Conservation (phyloP, 2,329 filamentous ascomycete species). For the Ascochyta fabae region DNA sequence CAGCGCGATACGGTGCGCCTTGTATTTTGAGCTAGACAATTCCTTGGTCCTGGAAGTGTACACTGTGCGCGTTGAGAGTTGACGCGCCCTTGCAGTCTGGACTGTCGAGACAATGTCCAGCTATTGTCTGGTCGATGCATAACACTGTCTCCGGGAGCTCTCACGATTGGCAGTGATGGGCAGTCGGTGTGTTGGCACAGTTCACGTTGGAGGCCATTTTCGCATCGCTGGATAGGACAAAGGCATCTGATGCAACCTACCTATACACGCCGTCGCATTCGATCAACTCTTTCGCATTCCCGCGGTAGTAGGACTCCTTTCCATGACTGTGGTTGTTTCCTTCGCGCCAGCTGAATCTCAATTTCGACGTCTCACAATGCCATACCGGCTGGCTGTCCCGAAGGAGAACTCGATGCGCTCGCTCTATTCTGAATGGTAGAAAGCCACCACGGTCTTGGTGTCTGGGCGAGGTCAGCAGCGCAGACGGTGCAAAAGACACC, state of each 20-base stretch:
- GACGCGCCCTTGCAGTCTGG: neutral
- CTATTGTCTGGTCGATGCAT: neutral
- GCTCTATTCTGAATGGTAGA: neutral
- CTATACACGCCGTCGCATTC: neutral
- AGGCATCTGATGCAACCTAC: neutral
- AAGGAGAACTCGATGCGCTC: slow-evolving; percentile 22
- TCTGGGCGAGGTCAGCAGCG: slow-evolving; percentile 7
- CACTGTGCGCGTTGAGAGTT: neutral
- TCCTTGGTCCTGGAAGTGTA: neutral
- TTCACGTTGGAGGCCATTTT: neutral
- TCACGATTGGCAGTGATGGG: neutral
- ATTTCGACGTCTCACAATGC: neutral
- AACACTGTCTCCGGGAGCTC: neutral
- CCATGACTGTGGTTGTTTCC: neutral
- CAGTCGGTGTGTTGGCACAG: neutral
- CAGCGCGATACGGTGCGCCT: neutral
- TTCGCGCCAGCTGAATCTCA: neutral
- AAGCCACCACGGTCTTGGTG: slow-evolving; percentile 12
- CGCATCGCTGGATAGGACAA: neutral
- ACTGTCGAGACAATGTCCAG: neutral
- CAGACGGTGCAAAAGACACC: slow-evolving; percentile 15
- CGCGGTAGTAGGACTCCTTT: slow-evolving; percentile 1
- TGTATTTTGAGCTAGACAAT: neutral
- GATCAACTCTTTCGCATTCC: neutral
- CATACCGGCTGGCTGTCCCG: slow-evolving; percentile 20